Base-by-base conservation (phyloP, 805 yeast species). In the Zygosaccharomyces gambellarensis region DNA sequence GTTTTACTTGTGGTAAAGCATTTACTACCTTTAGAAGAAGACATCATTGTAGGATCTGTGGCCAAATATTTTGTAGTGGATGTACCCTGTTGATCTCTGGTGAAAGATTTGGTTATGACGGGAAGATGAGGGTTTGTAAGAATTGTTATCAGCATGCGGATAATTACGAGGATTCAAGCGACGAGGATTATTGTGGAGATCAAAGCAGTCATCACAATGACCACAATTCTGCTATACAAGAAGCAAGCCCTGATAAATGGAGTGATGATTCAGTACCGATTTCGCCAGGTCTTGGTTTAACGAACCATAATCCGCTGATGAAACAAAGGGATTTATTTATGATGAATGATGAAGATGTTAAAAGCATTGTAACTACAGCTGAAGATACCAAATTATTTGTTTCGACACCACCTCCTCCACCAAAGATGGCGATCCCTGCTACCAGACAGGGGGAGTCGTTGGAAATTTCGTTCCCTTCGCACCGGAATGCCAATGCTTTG, bases 31-130 rank as follows among this genome's bases (percentile, higher is more conserved):
- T 90, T 69, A 72, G 97, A 64, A 74, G 99, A 57, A 86, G 87
- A 56, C 99, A 92, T 64, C 99, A 92, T 67, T 92, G 99, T 62
- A 73, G 99, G 47, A 82, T 92, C 31, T 92, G 99, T 69, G 99
- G 99, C 2, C 96, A 90, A 65, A 90, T 92, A 43, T 92, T 90
- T 62, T 92, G 99, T 67, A 77, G 85, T 39, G 75, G 77, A 8
- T 92, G 99, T 66, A 88, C 97, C 0, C 70, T 79, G 2, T 78
- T 89, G 59, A 70, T 88, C 59, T 61, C 85, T 51, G 88, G 94
- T 43, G 77, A 80, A 45, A 74, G 74, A 64, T 75, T 87, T 72
- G 77, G 82, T 36, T 73, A 77, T 56, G 73, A 73, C 23, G 95
- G 90, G 17, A 83, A 77, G 61, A 77, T 85, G 76, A 71, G 96